phyloP scores from a whole-genome alignment of 129 eudicot species.

The Silybum marianum region DNA sequence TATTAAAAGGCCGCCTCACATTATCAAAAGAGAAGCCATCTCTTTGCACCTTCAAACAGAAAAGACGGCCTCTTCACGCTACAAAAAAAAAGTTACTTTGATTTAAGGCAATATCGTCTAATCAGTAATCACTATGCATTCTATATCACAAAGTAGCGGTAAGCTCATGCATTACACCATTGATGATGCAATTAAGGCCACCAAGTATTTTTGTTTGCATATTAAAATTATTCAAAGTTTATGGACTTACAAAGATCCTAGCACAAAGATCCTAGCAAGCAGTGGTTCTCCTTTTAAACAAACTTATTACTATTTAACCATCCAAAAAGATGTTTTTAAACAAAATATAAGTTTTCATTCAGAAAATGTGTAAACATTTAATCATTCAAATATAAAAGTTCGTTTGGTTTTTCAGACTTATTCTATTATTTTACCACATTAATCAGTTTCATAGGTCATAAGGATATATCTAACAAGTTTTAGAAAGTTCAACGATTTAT shows the following conservation, averaged over 20 bases:
- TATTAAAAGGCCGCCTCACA: neutral
- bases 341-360: too few species aligned
- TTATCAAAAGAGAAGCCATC: neutral
- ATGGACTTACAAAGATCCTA: neutral
- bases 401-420: too few species aligned
- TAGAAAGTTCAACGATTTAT: too few species aligned
- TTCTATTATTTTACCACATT: too few species aligned
- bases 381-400: too few species aligned
- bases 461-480: too few species aligned
- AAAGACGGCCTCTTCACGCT: neutral
- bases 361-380: too few species aligned
- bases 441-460: too few species aligned
- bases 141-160: neutral
- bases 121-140: neutral
- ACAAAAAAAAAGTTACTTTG: neutral
- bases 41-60: neutral
- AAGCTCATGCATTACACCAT: too few species aligned
- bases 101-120: neutral
- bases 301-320: neutral
- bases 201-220: too few species aligned
- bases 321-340: constrained; percentile 23
- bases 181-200: too few species aligned
- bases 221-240: neutral
- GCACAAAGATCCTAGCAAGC: neutral
- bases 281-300: neutral